Evolutionary conservation across 2,329 filamentous ascomycete genomes (phyloP).

Genomic region (Elsinoe australis): DNA sequence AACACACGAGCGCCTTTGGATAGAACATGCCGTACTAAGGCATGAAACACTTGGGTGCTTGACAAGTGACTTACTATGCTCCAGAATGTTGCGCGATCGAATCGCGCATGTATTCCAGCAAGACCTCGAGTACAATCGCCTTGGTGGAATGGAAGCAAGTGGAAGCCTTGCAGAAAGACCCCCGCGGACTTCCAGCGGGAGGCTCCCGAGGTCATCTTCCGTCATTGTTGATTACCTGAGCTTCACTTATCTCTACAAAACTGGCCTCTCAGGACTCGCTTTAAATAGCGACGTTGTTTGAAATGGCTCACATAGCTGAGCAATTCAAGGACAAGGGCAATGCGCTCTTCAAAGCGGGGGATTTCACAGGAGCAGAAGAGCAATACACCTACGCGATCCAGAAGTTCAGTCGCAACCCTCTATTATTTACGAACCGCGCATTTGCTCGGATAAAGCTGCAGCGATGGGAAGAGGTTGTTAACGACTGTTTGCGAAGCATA

Average conservation of each 20-base stretch:
- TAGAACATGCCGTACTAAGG: too few relatives aligned
- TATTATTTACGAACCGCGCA: slow-evolving; percentile 83
- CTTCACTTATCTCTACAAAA: too few relatives aligned
- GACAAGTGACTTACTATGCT: too few relatives aligned
- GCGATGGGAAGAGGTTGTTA: slow-evolving; percentile 65
- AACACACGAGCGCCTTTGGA: too few relatives aligned
- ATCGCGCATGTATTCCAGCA: too few relatives aligned
- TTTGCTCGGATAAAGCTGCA: slow-evolving; percentile 70
- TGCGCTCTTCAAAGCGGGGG: slow-evolving; percentile 54
- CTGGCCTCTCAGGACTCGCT: too few relatives aligned
- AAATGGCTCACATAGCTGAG: slow-evolving; percentile 36
- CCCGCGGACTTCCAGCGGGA: background rate
- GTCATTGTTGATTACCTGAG: slow-evolving; percentile 17
- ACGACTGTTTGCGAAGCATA: slow-evolving; percentile 70
- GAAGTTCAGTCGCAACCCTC: slow-evolving; percentile 66
- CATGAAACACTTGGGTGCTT: too few relatives aligned
- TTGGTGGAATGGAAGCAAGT: slow-evolving; percentile 9
- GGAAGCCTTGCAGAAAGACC: slow-evolving; percentile 8
- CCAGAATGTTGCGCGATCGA: too few relatives aligned
- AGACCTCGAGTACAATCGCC: too few relatives aligned
- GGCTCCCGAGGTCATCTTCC: background rate
- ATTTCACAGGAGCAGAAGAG: slow-evolving; percentile 59
- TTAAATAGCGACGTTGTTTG: too few relatives aligned
- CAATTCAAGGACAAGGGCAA: slow-evolving; percentile 51
- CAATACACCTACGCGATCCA: slow-evolving; percentile 73